Evolutionary conservation across 2,329 filamentous ascomycete species (phyloP).

Genomic region (Aspergillus eucalypticola): DNA sequence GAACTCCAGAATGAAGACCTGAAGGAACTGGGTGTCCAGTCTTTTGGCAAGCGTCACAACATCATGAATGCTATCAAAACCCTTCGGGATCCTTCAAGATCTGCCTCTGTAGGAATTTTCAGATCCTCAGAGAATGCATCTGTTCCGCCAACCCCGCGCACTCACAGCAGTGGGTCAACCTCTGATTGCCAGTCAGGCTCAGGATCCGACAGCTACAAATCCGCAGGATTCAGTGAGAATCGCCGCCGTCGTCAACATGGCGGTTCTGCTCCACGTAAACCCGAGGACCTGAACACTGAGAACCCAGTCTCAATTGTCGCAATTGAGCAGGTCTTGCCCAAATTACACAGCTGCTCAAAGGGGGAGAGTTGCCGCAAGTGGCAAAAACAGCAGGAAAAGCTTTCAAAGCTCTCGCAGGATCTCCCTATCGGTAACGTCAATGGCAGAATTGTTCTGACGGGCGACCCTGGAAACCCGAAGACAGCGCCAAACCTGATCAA

Average conservation of each 20-base stretch:
- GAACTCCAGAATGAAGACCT: conserved; percentile 86
- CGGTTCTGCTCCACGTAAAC: too few species aligned
- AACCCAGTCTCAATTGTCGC: conserved; percentile 90
- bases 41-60: conserved; percentile 64
- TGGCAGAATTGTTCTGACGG: conserved; percentile 69
- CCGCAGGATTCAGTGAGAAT: too few species aligned
- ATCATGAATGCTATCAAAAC: conserved; percentile 46
- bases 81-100: too few species aligned
- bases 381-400: conserved; percentile 74
- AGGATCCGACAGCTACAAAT: too few species aligned
- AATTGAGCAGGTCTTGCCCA: conserved; percentile 85
- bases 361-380: conserved; percentile 83
- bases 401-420: conserved; percentile 72
- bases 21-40: conserved; percentile 63
- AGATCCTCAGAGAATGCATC: too few species aligned
- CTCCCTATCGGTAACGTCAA: conserved; percentile 73
- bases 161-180: too few species aligned
- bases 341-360: conserved; percentile 80
- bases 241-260: too few species aligned
- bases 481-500: conserved; percentile 61
- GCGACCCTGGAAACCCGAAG: conserved; percentile 74
- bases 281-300: conserved; percentile 44
- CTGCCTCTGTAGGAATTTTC: too few species aligned
- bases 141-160: too few species aligned
- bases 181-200: too few species aligned